phyloP scores from a whole-genome alignment of 495 filamentous ascomycete genomes.

The Penicillium roqueforti region DNA sequence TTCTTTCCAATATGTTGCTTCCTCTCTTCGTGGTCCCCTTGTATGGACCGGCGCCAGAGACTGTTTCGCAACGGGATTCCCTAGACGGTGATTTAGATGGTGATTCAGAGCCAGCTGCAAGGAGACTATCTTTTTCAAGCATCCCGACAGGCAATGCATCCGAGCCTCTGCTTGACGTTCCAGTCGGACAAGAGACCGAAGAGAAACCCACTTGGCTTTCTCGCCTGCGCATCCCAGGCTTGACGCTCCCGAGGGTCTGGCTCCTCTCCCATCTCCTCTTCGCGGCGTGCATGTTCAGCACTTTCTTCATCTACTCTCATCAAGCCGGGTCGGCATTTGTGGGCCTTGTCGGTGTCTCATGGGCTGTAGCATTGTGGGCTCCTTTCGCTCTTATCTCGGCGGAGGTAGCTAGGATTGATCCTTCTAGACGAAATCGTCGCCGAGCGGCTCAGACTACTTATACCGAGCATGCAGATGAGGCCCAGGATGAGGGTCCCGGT shows the following conservation, averaged over 20 bases:
- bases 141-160: conserved; percentile 25
- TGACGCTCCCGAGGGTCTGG: conserved; percentile 86
- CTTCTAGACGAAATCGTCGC: conserved; percentile 54
- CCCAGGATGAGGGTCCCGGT: not conserved
- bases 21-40: conserved; percentile 78
- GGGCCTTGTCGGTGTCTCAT: conserved; percentile 75
- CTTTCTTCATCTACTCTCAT: conserved; percentile 67
- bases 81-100: conserved; percentile 9
- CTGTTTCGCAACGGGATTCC: not conserved
- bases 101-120: conserved; percentile 18
- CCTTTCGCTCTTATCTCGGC: conserved; percentile 88
- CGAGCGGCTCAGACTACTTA: conserved; percentile 21
- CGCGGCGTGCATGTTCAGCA: conserved; percentile 70
- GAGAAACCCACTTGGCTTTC: conserved; percentile 39
- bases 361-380: conserved; percentile 87
- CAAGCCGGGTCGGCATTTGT: conserved; percentile 67
- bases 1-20: conserved; percentile 72
- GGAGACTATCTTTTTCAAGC: conserved; percentile 32
- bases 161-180: conserved; percentile 27
- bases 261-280: conserved; percentile 76
- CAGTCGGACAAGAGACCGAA: conserved; percentile 3
- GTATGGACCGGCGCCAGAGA: conserved; percentile 38
- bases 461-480: conserved; percentile 8
- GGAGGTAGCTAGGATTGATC: conserved; percentile 76
- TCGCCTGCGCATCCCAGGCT: conserved; percentile 64